Percentiles rank a stretch among this genome's conserved stretches.
Conservation (phyloP, 139 green algal genomes). For the Medakamo hakoo region DNA sequence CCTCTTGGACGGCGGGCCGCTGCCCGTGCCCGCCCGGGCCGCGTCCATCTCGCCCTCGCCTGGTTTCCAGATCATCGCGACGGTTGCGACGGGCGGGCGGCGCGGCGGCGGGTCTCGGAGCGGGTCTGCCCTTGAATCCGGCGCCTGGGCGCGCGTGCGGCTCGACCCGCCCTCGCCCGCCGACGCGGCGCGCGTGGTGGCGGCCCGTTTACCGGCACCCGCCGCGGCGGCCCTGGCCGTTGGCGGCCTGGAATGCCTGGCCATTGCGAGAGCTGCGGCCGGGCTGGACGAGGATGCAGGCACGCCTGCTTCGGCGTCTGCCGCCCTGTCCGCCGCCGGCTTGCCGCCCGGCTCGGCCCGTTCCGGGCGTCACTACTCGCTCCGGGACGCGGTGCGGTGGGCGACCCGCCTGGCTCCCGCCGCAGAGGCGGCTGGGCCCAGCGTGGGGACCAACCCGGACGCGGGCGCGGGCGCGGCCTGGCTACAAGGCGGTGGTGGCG, state of each 20-base stretch:
- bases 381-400: background rate
- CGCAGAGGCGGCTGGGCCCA: slow-evolving; percentile 27
- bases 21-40: slow-evolving; percentile 53
- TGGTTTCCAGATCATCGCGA: slow-evolving; percentile 73
- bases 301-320: background rate
- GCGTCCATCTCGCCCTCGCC: slow-evolving; percentile 40
- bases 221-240: slow-evolving; percentile 14
- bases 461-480: slow-evolving; percentile 27
- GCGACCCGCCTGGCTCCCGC: background rate
- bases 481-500: slow-evolving; percentile 2
- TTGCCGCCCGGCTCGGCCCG: background rate
- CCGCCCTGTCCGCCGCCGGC: background rate
- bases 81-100: slow-evolving; percentile 9
- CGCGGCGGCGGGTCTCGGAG: too few species aligned
- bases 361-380: background rate
- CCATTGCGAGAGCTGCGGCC: background rate
- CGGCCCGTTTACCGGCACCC: slow-evolving; percentile 12
- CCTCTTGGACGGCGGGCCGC: slow-evolving; percentile 57
- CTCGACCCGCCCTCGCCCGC: background rate
- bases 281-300: background rate
- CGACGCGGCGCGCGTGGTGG: slow-evolving; percentile 4
- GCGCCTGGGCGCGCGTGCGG: slow-evolving; percentile 1
- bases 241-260: background rate
- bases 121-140: background rate
- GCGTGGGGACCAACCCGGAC: slow-evolving; percentile 28